Conservation (phyloP, 1,284 basidiomycete genomes). For the Leccinum laetum region DNA sequence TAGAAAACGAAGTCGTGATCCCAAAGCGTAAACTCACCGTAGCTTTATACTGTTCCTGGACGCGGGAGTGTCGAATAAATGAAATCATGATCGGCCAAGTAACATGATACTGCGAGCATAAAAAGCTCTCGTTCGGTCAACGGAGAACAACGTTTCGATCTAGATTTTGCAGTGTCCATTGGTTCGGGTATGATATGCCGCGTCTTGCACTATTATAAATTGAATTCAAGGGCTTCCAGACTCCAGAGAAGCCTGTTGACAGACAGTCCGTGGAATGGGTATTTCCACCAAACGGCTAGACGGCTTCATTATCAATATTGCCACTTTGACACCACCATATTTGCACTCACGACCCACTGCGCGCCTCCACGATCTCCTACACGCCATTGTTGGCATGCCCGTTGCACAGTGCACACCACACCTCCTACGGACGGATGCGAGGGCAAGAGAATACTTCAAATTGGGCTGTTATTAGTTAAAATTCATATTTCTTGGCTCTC, state of each 20-base stretch:
- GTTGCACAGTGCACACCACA: neutral
- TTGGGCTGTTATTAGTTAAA: slow-evolving; percentile 4
- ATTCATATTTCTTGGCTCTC: neutral
- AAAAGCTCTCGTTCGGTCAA: slow-evolving; percentile 2
- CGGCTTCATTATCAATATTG: slow-evolving; percentile 2
- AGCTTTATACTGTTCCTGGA: slow-evolving; percentile 19
- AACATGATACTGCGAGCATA: neutral
- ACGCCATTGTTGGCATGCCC: slow-evolving; percentile 4
- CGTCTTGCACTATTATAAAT: neutral
- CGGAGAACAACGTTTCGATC: slow-evolving; percentile 1
- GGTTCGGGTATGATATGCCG: slow-evolving; percentile 1
- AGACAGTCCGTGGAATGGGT: slow-evolving; percentile 16
- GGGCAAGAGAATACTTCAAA: neutral
- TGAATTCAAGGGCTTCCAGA: neutral
- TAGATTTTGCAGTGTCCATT: neutral
- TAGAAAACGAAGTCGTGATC: slow-evolving; percentile 11
- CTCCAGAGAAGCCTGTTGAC: slow-evolving; percentile 3
- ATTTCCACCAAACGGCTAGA: no score
- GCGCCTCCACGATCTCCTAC: slow-evolving; percentile 9
- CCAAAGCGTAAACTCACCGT: neutral
- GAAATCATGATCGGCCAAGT: slow-evolving; percentile 5
- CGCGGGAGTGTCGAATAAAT: slow-evolving; percentile 9
- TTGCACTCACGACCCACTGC: slow-evolving; percentile 2
- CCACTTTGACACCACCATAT: neutral
- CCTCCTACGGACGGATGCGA: neutral